These are phyloP conservation scores for Lipomyces spencermartinsiae DNA, from an alignment of 805 yeast genomes.

Conservation along the genomic window DNA sequence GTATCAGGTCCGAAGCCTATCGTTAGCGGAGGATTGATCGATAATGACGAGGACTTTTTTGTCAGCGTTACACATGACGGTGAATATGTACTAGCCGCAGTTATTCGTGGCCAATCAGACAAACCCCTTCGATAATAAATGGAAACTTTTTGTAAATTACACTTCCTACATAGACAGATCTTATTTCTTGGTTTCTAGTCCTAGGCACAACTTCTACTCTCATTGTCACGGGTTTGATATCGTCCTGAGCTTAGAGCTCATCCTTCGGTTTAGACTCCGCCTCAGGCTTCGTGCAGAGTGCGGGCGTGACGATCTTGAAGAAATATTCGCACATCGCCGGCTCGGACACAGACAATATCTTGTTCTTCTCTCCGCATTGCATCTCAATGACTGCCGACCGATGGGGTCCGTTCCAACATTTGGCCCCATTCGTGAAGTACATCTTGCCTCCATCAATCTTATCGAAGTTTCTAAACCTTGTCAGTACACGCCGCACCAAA, in stretches of 20 bases:
- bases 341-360: slow-evolving; percentile 74
- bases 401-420: slow-evolving; percentile 94
- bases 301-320: slow-evolving; percentile 50
- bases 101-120: slow-evolving; percentile 14
- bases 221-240: not conserved
- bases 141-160: not conserved
- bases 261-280: slow-evolving; percentile 24
- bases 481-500: not conserved
- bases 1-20: not conserved
- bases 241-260: slow-evolving; percentile 30
- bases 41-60: slow-evolving; percentile 17
- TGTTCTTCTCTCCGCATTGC: slow-evolving; percentile 67
- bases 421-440: slow-evolving; percentile 66
- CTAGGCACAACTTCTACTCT: not conserved
- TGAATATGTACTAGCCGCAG: slow-evolving; percentile 33
- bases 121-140: not conserved
- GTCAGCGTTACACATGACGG: slow-evolving; percentile 35
- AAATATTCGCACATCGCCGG: slow-evolving; percentile 86
- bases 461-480: slow-evolving; percentile 30
- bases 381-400: slow-evolving; percentile 71
- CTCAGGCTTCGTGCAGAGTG: slow-evolving; percentile 40
- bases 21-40: not conserved
- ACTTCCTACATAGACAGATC: not conserved
- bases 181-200: not conserved
- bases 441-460: slow-evolving; percentile 46